Evolutionary conservation across 1,284 basidiomycete genomes (phyloP), one percentile per base, ranked within the genome.

Genomic region (Pseudozyma sp.): DNA sequence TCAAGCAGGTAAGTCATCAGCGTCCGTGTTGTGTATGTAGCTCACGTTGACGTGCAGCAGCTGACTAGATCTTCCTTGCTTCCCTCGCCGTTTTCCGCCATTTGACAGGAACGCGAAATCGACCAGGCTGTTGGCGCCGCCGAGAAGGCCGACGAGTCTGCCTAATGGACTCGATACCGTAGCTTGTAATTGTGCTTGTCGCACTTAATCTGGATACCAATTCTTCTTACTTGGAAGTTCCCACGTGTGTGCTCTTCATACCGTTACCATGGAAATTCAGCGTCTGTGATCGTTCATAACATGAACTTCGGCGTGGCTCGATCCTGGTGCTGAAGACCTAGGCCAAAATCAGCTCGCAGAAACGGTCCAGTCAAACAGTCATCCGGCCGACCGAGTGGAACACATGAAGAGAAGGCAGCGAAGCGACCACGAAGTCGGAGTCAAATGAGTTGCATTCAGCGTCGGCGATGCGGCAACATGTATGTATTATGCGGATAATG

Each of bases 71-170:
- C 35, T 14, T n/a, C 7, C 39, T 35, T 37, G 19, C 17, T 17
- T 6, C 40, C 16, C n/a, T 29, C 14, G 16, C 24, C 16, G 29
- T 46, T 10, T 10, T 14, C 16, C 39, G 16, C 11, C 16, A 2
- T 42, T 13, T 16, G 17, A 46, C 47, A 75, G 72, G 72, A 75
- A 39, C 72, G 68, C 24, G 68, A 75, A 48, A 68, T 75, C 40
- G 68, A 70, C 58, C 64, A 68, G 61, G 68, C 68, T 43, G 72
- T 75, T 35, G 64, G 52, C n/a, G 72, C 48, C 11, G 72, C 72
- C 24, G 63, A 59, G 57, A 40, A 67, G 50, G 62, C 52, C 7
- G 72, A 75, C 49, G 59, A 65, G 47, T 6, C 19, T 0, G 40
- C 58, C 46, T 17, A 57, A 33, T 46, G 50, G 40, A 43, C 31